These are phyloP conservation scores for Monilinia aucupariae DNA, from an alignment of 2,329 filamentous ascomycete genomes.

Conservation along the genomic window DNA sequence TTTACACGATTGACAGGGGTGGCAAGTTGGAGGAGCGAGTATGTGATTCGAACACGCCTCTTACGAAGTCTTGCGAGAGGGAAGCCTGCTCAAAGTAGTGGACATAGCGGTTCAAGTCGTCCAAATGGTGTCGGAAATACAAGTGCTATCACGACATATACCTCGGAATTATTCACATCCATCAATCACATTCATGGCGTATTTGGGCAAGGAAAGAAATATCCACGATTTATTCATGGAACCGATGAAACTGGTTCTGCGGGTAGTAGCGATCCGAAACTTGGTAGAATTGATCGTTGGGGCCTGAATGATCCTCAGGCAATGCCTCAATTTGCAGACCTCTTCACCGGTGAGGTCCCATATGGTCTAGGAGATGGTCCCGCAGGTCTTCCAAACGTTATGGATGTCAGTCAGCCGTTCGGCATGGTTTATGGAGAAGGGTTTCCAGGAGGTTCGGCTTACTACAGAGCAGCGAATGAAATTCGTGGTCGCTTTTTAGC, in stretches of 20 bases:
- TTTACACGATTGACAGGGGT: constrained; percentile 78
- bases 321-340: constrained; percentile 72
- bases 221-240: constrained; percentile 77
- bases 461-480: constrained; percentile 70
- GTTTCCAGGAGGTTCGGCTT: constrained; percentile 73
- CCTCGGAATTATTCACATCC: constrained; percentile 72
- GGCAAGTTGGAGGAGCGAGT: constrained; percentile 95
- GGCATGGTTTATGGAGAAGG: constrained; percentile 83
- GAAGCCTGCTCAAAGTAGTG: constrained; percentile 60
- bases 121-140: constrained; percentile 48
- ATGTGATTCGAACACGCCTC: constrained; percentile 79
- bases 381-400: constrained; percentile 73
- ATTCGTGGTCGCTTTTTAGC: constrained; percentile 70
- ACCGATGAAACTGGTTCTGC: constrained; percentile 70
- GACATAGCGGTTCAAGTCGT: constrained; percentile 49
- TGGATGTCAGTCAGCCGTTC: constrained; percentile 84
- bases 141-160: constrained; percentile 76
- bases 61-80: constrained; percentile 76
- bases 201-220: constrained; percentile 68
- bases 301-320: constrained; percentile 69
- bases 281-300: constrained; percentile 74
- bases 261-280: constrained; percentile 75
- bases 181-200: constrained; percentile 75
- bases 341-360: constrained; percentile 64
- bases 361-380: constrained; percentile 77